These are phyloP conservation scores for Geoglossum glabrum DNA, from an alignment of 495 filamentous ascomycete species.

Conservation along the genomic window DNA sequence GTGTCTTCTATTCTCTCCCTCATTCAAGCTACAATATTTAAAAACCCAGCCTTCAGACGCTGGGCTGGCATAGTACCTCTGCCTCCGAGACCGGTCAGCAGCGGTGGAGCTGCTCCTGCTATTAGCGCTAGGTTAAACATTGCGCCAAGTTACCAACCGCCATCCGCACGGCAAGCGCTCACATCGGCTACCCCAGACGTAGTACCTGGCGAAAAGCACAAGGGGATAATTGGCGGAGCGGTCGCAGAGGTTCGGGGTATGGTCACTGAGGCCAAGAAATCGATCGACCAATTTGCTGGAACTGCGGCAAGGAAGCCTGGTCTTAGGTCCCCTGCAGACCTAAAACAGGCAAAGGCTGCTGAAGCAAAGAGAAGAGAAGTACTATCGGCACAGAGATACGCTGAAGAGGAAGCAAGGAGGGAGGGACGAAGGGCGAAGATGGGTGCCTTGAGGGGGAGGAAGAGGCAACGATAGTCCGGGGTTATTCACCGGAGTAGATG, in stretches of 20 bases:
- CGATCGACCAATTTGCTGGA: conserved; percentile 1
- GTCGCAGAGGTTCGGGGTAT: conserved; percentile 4
- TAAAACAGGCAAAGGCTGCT: conserved; percentile 1
- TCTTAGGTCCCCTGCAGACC: neutral
- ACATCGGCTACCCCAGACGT: neutral
- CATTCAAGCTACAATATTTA: conserved; percentile 35
- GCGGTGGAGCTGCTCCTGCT: neutral
- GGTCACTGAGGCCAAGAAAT: conserved; percentile 1
- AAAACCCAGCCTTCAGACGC: conserved; percentile 26
- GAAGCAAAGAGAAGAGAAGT: neutral
- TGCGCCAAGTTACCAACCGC: neutral
- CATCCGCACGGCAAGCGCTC: neutral
- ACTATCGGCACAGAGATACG: neutral
- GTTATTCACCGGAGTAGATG: neutral
- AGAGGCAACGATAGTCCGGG: neutral
- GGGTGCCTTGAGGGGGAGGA: neutral
- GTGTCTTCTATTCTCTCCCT: conserved; percentile 32
- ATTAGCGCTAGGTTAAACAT: neutral
- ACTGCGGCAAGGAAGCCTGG: neutral
- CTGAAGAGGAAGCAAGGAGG: neutral
- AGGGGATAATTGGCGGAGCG: conserved; percentile 2
- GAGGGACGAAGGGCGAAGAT: neutral
- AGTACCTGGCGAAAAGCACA: neutral
- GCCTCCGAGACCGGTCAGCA: conserved; percentile 3
- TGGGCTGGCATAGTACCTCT: conserved; percentile 32